Percentiles rank a stretch among this genome's conserved stretches.
These are phyloP conservation scores for Dioscorea dumetorum DNA, from an alignment of 106 monocot species.

Conservation along the genomic window DNA sequence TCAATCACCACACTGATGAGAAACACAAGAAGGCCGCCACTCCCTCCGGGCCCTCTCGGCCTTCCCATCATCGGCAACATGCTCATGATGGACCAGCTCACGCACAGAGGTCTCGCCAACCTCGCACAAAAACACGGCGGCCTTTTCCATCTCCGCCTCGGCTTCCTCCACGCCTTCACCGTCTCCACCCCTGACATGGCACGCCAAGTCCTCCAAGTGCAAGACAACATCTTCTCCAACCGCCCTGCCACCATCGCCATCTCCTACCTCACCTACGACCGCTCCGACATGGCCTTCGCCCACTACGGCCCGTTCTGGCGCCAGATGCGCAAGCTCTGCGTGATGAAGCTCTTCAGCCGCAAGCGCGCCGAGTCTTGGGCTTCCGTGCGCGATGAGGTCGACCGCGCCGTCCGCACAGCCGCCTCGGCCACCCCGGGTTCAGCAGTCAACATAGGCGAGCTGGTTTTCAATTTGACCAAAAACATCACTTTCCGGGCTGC, in stretches of 20 bases:
- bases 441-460: conserved; percentile 62
- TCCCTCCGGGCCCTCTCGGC: conserved; percentile 60
- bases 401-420: conserved; percentile 15
- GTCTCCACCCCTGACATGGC: conserved; percentile 87
- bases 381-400: conserved; percentile 78
- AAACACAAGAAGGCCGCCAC: conserved; percentile 23
- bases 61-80: conserved; percentile 87
- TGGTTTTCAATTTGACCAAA: conserved; percentile 67
- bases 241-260: conserved; percentile 78
- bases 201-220: conserved; percentile 70
- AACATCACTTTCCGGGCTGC: conserved; percentile 78
- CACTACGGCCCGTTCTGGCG: conserved; percentile 99
- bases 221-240: conserved; percentile 77
- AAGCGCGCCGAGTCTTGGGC: conserved; percentile 81
- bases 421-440: conserved; percentile 4
- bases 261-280: conserved; percentile 86
- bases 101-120: conserved; percentile 86
- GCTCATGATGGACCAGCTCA: conserved; percentile 77
- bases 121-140: conserved; percentile 63
- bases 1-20: conserved; percentile 9
- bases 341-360: conserved; percentile 91
- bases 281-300: conserved; percentile 96
- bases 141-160: conserved; percentile 65
- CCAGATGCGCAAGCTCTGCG: conserved; percentile 94
- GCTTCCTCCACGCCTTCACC: conserved; percentile 54